Conservation (phyloP, 2,329 filamentous ascomycete species). For the Apiospora pterosperma region DNA sequence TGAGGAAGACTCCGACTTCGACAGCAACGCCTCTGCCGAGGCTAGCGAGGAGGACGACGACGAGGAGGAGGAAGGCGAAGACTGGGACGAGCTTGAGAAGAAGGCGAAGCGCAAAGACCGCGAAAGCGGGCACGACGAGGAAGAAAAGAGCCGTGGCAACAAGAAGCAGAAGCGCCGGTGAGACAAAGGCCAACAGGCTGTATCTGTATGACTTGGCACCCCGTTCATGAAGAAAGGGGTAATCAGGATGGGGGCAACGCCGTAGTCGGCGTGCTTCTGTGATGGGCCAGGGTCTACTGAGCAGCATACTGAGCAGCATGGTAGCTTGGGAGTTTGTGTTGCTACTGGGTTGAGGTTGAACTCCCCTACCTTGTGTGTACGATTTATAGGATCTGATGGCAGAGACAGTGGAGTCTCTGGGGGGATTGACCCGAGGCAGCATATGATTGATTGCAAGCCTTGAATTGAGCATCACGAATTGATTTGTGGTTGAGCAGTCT, state of each 20-base stretch:
- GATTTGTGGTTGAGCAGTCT: not conserved
- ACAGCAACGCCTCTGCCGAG: constrained; percentile 81
- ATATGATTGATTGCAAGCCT: not conserved
- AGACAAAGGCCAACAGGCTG: not conserved
- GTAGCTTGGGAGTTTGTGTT: not conserved
- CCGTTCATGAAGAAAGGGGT: not conserved
- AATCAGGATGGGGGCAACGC: not conserved
- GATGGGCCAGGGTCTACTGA: not conserved
- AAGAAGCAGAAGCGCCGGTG: constrained; percentile 2
- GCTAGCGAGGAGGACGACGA: constrained; percentile 77
- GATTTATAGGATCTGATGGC: not conserved
- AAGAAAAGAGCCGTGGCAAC: constrained; percentile 37
- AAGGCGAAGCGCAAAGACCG: constrained; percentile 86
- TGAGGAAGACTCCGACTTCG: constrained; percentile 88
- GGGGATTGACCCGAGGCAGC: not conserved
- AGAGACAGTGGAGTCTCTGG: not conserved
- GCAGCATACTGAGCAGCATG: not conserved
- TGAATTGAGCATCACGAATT: not conserved
- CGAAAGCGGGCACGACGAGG: constrained; percentile 66
- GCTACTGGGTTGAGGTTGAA: not conserved
- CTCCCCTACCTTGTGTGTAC: not conserved
- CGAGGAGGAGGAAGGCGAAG: constrained; percentile 76
- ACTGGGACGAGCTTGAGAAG: constrained; percentile 92
- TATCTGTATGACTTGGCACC: not conserved
- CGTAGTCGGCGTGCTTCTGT: not conserved